phyloP scores from a whole-genome alignment of 371 early-diverging fungal species.

The Encephalitozoon romaleae region DNA sequence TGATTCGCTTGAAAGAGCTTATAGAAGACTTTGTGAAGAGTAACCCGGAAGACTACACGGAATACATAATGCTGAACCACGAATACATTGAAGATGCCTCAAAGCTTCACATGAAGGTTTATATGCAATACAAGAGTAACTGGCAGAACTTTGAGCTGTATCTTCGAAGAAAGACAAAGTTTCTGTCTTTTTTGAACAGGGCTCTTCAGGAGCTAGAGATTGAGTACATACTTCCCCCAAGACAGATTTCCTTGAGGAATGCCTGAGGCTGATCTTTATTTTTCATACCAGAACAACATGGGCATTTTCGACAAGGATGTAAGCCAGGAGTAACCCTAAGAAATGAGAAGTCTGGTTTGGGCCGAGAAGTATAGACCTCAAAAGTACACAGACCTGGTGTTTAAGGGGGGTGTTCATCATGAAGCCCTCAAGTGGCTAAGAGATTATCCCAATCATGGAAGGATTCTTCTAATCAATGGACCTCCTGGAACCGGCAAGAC shows the following conservation, averaged over 20 bases:
- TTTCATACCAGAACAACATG: background rate
- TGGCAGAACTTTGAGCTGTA: conserved; percentile 61
- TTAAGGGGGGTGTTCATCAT: background rate
- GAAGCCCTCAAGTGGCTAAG: background rate
- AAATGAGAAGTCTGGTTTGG: conserved; percentile 43
- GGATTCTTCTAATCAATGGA: conserved; percentile 81
- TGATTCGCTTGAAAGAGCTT: conserved; percentile 48
- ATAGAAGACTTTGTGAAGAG: conserved; percentile 53
- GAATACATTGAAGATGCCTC: conserved; percentile 60
- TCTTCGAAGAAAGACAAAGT: conserved; percentile 56
- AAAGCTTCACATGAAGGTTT: conserved; percentile 59
- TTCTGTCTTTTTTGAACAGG: conserved; percentile 56
- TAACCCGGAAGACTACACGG: conserved; percentile 54
- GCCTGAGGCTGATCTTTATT: background rate
- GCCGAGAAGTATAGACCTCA: conserved; percentile 61
- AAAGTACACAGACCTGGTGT: conserved; percentile 33
- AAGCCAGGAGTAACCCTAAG: background rate
- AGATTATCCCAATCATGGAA: conserved; percentile 68
- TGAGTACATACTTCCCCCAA: conserved; percentile 53
- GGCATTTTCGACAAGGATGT: background rate
- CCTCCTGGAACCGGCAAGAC: conserved; percentile 98
- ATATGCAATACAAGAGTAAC: conserved; percentile 59
- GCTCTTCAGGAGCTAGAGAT: conserved; percentile 49
- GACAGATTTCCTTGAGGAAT: background rate
- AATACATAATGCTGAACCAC: conserved; percentile 60